phyloP scores from a whole-genome alignment of 75 land plant genomes.

The Larix kaempferi region DNA sequence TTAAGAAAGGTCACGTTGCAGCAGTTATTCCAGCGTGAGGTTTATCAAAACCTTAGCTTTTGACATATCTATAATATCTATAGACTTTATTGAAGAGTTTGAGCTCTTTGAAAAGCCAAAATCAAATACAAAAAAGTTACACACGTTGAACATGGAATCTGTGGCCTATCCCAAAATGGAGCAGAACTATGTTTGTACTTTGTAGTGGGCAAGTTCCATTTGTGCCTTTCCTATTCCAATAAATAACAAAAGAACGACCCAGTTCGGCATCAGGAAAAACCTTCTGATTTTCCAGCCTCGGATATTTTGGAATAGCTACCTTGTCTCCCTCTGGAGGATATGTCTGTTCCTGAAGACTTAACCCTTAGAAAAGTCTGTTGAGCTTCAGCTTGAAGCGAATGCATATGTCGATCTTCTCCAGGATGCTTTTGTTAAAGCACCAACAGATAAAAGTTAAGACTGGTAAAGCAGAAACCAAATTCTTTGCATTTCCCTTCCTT shows the following conservation, averaged over 20 bases:
- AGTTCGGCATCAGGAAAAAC: background rate
- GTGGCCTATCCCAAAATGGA: background rate
- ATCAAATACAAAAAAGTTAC: background rate
- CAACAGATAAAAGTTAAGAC: too few species aligned
- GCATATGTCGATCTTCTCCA: background rate
- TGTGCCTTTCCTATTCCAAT: too few species aligned
- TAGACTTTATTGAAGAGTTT: slow-evolving; percentile 6
- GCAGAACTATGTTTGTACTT: background rate
- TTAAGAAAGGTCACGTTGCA: too few species aligned
- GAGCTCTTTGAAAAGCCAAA: slow-evolving; percentile 1
- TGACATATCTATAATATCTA: background rate
- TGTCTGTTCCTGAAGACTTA: background rate
- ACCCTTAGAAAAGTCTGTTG: background rate
- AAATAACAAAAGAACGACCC: background rate
- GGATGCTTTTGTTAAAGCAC: background rate
- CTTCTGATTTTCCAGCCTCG: background rate
- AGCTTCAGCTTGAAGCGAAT: background rate
- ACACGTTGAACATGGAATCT: background rate
- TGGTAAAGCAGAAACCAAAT: too few species aligned
- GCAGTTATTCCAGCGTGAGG: too few species aligned
- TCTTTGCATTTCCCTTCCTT: too few species aligned
- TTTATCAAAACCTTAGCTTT: slow-evolving; percentile 3
- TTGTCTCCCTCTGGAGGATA: background rate
- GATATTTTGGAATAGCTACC: background rate
- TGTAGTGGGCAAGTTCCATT: too few species aligned